phyloP scores from a whole-genome alignment of 179 eudicot species.

The Patellifolia procumbens region DNA sequence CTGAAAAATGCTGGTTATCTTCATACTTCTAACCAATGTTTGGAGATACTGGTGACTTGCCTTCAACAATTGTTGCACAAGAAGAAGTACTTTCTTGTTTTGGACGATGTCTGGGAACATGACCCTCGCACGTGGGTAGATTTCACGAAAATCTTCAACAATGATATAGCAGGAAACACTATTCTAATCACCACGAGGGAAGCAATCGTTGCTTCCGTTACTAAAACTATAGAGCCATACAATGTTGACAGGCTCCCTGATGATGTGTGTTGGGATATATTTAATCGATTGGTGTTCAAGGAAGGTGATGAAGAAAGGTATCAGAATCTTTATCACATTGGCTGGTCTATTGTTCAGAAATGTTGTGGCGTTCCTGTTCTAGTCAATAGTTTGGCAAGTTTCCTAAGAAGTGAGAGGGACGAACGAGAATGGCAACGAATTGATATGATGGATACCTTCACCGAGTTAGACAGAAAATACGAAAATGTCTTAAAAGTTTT shows the following conservation, averaged over 20 bases:
- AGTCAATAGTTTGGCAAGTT: conserved; percentile 22
- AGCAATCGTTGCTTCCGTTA: conserved; percentile 17
- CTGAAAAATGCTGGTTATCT: conserved; percentile 30
- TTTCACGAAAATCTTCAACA: conserved; percentile 20
- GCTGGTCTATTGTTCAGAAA: conserved; percentile 27
- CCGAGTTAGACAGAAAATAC: background rate
- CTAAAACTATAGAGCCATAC: background rate
- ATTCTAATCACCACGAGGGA: conserved; percentile 24
- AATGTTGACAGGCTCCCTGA: conserved; percentile 1
- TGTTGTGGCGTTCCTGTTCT: conserved; percentile 39
- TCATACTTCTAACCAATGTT: conserved; percentile 21
- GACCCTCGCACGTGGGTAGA: conserved; percentile 39
- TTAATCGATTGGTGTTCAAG: conserved; percentile 10
- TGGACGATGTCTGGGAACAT: conserved; percentile 50
- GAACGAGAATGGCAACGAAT: conserved; percentile 25
- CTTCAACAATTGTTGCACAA: conserved; percentile 21
- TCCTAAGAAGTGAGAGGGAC: conserved; percentile 23
- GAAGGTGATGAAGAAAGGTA: conserved; percentile 21
- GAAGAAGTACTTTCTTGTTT: conserved; percentile 43
- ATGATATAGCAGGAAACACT: conserved; percentile 30
- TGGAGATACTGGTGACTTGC: conserved; percentile 30
- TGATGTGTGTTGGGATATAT: conserved; percentile 26
- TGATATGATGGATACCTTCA: conserved; percentile 7
- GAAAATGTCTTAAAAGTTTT: background rate
- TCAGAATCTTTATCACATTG: conserved; percentile 24